Evolutionary conservation across 202 grass and related monocot genomes (phyloP), one percentile per base, ranked within the genome.

Genomic region (Zoysia matrella): DNA sequence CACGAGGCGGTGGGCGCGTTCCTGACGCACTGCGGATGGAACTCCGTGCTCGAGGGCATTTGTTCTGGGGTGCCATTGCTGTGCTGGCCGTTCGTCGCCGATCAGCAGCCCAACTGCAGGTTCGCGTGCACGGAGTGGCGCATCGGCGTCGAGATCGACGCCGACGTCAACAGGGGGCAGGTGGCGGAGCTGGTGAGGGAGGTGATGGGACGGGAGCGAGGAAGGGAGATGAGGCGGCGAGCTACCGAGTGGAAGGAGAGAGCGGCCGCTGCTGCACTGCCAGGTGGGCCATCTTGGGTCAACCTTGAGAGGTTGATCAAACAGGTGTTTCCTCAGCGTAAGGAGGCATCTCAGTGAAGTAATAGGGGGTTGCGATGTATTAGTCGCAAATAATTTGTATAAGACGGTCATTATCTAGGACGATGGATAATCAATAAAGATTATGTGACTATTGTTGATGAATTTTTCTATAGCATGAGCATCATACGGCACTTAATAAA

Each of bases 101-200:
- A 87, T 8, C 88, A 90, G 51, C 80, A 47, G n/a, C 67, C 84
- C 2, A 90, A 90, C 39, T 48, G 80, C 80, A 14, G 80, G 80
- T 84, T 82, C 36, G 82, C 72, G 3, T 75, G 88, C 67, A 48
- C 51, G 2, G 88, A 82, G 18, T 90, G 88, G 83, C 78, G 79
- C 4, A 14, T 83, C 6, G 83, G 67, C 2, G 45, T 83, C 16
- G 88, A 83, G 83, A 43, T 86, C 74, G 66, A 10, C 2, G 10
- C 15, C 7, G 9, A 69, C 3, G 36, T 77, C 1, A 6, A 22
- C 43, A 57, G 52, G 6, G 30, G 4, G 13, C 72, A 79, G 77
- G 70, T 74, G 64, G 44, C 58, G 60, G 4, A 2, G 0, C 3
- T 13, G 4, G 9, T 68, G 0, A 58, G 60, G 36, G 60, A 75